phyloP scores from a whole-genome alignment of 495 filamentous ascomycete genomes.

The Neurospora hispaniola region DNA sequence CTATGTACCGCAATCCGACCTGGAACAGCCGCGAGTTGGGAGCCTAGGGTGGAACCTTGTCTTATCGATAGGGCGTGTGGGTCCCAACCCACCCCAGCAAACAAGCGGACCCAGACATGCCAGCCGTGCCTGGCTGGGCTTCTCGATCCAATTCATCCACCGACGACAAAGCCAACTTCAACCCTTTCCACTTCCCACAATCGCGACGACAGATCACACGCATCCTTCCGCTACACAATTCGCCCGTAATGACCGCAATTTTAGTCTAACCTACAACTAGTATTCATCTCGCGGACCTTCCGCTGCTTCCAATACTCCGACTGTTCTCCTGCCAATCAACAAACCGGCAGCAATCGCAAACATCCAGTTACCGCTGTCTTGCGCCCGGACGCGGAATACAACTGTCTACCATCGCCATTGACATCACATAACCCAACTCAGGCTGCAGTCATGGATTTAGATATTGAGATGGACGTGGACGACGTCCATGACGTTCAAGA shows the following conservation, averaged over 20 bases:
- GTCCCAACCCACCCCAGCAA: not conserved
- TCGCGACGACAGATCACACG: not conserved
- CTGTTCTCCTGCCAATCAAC: not conserved
- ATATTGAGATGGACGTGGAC: constrained; percentile 62
- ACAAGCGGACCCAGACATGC: not conserved
- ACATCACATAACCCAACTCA: not conserved
- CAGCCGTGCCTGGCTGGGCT: not conserved
- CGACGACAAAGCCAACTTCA: not conserved
- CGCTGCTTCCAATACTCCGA: not conserved
- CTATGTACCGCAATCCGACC: not conserved
- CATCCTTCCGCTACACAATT: not conserved
- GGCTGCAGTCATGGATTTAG: constrained; percentile 53
- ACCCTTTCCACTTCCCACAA: not conserved
- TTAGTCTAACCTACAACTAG: not conserved
- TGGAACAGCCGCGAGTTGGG: not conserved
- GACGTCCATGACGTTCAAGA: constrained; percentile 45
- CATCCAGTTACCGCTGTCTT: not conserved
- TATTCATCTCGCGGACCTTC: not conserved
- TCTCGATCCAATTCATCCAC: not conserved
- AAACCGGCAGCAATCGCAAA: not conserved
- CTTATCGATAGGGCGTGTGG: not conserved
- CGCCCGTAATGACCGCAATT: not conserved
- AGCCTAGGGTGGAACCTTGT: not conserved
- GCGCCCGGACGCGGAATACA: not conserved
- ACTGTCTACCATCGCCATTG: not conserved